Evolutionary conservation across 2,329 filamentous ascomycete species (phyloP).

Genomic region (Penicillium psychrosexuale): DNA sequence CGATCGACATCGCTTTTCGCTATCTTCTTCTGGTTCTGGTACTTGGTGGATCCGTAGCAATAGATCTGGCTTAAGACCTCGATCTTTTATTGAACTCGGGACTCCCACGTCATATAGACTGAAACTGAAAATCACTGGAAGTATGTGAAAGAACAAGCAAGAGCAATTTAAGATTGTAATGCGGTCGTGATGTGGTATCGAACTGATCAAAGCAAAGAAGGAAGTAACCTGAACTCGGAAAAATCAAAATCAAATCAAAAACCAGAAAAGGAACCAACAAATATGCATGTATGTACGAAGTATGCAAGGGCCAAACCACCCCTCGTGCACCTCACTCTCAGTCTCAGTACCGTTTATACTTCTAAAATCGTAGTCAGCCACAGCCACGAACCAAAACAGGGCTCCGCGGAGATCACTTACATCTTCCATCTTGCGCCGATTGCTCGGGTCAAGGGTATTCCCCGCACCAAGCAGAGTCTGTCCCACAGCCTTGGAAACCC

Average conservation of each 20-base stretch:
- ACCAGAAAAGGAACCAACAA: background rate
- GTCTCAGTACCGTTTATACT: slow-evolving; percentile 44
- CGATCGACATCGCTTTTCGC: background rate
- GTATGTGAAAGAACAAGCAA: background rate
- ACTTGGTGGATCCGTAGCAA: background rate
- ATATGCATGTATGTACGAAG: background rate
- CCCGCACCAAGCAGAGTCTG: slow-evolving; percentile 89
- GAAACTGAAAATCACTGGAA: background rate
- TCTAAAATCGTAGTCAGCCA: slow-evolving; percentile 28
- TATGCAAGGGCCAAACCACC: background rate
- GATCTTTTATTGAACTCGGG: background rate
- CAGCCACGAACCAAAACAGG: background rate
- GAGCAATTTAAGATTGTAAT: slow-evolving; percentile 4
- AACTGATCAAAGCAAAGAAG: background rate
- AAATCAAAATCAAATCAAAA: background rate
- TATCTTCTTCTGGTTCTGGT: background rate
- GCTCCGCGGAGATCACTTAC: slow-evolving; percentile 57
- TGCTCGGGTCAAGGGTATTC: slow-evolving; percentile 81
- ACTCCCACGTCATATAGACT: background rate
- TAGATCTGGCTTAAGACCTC: slow-evolving; percentile 8
- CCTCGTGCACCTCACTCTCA: slow-evolving; percentile 13
- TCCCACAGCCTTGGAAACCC: slow-evolving; percentile 81
- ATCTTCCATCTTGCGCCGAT: slow-evolving; percentile 78
- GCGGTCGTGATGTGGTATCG: slow-evolving; percentile 4
- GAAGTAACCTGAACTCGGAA: background rate